Conservation (phyloP, 2,329 filamentous ascomycete genomes). For the Cordyceps fumosorosea region DNA sequence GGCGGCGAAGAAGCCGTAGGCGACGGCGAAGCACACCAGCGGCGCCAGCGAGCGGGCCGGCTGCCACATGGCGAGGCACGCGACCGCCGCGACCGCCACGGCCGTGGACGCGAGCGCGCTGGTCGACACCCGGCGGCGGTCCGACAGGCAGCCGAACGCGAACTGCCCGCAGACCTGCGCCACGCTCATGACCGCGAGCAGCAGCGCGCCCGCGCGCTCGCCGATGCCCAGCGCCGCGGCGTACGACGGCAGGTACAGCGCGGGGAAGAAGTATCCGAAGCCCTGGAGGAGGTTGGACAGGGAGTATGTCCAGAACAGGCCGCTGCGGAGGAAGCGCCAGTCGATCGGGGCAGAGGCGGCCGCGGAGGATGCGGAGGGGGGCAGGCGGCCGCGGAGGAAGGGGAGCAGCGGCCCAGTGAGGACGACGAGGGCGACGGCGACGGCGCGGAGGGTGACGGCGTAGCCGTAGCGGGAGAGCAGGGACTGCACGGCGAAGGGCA, state of each 20-base stretch:
- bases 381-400: conserved; percentile 29
- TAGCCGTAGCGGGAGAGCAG: conserved; percentile 33
- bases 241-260: conserved; percentile 44
- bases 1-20: conserved; percentile 41
- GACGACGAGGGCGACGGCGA: conserved; percentile 28
- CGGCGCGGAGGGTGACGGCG: conserved; percentile 28
- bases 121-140: conserved; percentile 30
- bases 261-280: conserved; percentile 47
- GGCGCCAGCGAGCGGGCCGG: conserved; percentile 36
- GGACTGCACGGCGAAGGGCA: conserved; percentile 33
- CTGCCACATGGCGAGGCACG: conserved; percentile 47
- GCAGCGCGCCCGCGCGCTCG: conserved; percentile 32
- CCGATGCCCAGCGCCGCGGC: conserved; percentile 32
- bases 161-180: conserved; percentile 43
- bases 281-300: conserved; percentile 44
- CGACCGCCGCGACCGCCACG: conserved; percentile 37
- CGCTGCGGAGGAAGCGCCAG: conserved; percentile 34
- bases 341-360: conserved; percentile 14
- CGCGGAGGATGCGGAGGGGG: neutral
- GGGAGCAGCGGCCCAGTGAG: conserved; percentile 34
- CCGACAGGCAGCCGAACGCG: conserved; percentile 44
- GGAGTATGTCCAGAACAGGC: conserved; percentile 44
- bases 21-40: conserved; percentile 41
- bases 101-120: conserved; percentile 29
- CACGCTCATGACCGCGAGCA: conserved; percentile 44